Base-by-base conservation (phyloP, 1,139 yeast species). In the Meyerozyma elateridarum region DNA sequence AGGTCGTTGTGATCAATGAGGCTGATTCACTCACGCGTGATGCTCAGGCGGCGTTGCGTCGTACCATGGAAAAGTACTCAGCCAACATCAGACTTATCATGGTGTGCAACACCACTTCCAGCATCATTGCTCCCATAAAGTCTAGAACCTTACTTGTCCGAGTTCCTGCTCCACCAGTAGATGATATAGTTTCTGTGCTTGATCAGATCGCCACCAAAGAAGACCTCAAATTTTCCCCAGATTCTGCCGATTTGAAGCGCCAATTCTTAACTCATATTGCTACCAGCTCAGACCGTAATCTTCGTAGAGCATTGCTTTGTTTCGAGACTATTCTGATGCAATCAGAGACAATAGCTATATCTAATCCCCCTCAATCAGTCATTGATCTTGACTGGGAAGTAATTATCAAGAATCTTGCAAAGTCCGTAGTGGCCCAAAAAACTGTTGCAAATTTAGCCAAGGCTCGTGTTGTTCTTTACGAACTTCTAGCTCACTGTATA, bases 41-140 rank as follows among this genome's bases (percentile, higher is more conserved):
- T 54, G 98, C 98, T 0, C 98, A 91, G 56, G 96, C 96, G 9
- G 98, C 98, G 0, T 66, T 91, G 45, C 78, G 98, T 64, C 75
- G 98, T 56, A 91, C 99, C 1, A 93, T 91, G 97, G 99, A 91
- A 53, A 91, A 91, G 52, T 91, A 89, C 59, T 85, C 96, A 4
- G 73, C 83, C 15, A 89, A 87, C 51, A 77, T 91, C 46, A 73
- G 99, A 41, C 64, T 91, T 42, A 76, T 93, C 32, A 65, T 91
- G 64, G 72, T 91, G 20, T 85, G 96, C 47, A 91, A 85, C 52
- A 77, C 96, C 6, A 85, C 95, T 19, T 85, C 96, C 18, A 85
- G 85, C 44, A 88, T 91, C 38, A 91, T 91, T 42, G 81, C 89
- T 2, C 99, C 99, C 4, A 91, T 91, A 39, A 83, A 85, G 48